Evolutionary conservation across 495 filamentous ascomycete species (phyloP).

Genomic region (Halenospora varia): DNA sequence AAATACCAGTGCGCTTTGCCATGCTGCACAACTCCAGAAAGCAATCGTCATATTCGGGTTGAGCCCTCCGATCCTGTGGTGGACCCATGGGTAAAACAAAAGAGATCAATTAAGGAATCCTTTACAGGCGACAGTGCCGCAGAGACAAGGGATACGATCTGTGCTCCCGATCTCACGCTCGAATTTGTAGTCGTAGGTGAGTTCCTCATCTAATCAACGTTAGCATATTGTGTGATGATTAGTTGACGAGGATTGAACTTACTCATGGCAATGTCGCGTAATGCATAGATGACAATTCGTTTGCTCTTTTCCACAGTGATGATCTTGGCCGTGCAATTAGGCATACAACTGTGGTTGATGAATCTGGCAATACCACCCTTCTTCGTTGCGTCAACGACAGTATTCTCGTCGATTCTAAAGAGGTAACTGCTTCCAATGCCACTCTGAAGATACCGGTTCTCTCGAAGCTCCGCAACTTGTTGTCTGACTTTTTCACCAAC

Average conservation of each 20-base stretch:
- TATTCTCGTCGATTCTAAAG: conserved; percentile 97
- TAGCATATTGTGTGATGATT: conserved; percentile 29
- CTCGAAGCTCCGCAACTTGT: conserved; percentile 91
- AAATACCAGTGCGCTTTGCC: neutral
- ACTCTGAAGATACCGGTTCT: conserved; percentile 87
- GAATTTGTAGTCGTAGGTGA: conserved; percentile 99
- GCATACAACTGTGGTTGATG: conserved; percentile 98
- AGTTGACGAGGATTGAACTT: conserved; percentile 41
- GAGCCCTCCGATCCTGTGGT: neutral
- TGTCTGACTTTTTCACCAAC: conserved; percentile 97
- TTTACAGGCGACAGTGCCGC: conserved; percentile 93
- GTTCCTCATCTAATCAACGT: conserved; percentile 78
- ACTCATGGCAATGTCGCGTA: conserved; percentile 93
- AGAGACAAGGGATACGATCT: conserved; percentile 95
- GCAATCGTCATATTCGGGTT: neutral
- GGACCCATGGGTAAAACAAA: conserved; percentile 1
- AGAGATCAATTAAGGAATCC: conserved; percentile 87
- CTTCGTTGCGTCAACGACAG: conserved; percentile 97
- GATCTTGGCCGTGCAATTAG: conserved; percentile 98
- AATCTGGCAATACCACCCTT: conserved; percentile 96
- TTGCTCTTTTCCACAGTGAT: conserved; percentile 99
- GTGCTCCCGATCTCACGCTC: conserved; percentile 92
- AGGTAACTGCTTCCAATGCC: conserved; percentile 97
- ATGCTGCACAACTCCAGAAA: conserved; percentile 12
- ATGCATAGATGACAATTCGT: conserved; percentile 96